These are phyloP conservation scores for Phytopythium helicoides DNA, from an alignment of 352 stramenopile species.

Conservation along the genomic window DNA sequence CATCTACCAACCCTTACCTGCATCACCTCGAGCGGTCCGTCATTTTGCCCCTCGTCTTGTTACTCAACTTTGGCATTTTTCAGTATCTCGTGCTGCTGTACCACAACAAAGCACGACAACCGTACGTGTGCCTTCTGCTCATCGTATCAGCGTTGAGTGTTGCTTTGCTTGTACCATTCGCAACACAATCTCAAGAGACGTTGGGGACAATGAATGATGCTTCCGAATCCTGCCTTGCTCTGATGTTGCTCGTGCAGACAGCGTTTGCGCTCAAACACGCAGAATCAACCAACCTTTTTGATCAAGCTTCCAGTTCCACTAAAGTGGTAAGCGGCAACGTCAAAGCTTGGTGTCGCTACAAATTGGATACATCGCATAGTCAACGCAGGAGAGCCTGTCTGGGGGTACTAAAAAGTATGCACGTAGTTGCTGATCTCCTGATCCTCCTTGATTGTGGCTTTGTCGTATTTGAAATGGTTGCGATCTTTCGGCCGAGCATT, in stretches of 20 bases:
- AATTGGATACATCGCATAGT: no score
- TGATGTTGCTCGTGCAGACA: conserved; percentile 32
- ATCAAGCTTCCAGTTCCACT: not conserved
- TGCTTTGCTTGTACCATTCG: conserved; percentile 19
- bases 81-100: conserved; percentile 32
- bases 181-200: conserved; percentile 3
- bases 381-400: not conserved
- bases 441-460: conserved; percentile 20
- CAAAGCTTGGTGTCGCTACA: not conserved
- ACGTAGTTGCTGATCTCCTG: conserved; percentile 20
- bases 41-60: conserved; percentile 20
- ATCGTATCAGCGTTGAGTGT: conserved; percentile 9
- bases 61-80: conserved; percentile 30
- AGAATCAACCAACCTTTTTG: not conserved
- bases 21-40: conserved; percentile 5
- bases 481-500: conserved; percentile 13
- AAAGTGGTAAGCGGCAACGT: not conserved
- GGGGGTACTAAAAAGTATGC: not conserved
- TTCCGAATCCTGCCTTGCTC: conserved; percentile 23
- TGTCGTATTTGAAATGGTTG: conserved; percentile 13
- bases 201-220: conserved; percentile 25
- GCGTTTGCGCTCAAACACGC: conserved; percentile 6
- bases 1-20: conserved; percentile 3
- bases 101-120: conserved; percentile 16
- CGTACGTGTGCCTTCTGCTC: conserved; percentile 18